Evolutionary conservation across 805 yeast genomes (phyloP), one percentile per base, ranked within the genome.

Genomic region (Teunomyces gatunensis): DNA sequence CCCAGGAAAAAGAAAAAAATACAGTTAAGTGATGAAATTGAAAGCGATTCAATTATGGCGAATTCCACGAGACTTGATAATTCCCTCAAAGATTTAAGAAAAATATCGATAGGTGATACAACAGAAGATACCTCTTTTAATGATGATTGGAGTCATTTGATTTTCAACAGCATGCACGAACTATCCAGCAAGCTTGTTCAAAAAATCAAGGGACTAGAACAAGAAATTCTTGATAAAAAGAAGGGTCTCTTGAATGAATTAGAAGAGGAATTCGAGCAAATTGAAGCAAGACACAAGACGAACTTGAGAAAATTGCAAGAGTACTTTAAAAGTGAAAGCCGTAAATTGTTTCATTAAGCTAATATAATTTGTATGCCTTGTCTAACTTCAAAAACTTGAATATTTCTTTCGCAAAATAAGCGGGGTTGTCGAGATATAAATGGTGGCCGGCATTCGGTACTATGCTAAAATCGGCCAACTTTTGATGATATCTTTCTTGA

Each of bases 391-490:
- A 53, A 48, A 75, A 78, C 34, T 61, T 58, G 47, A 64, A 64
- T 1, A 69, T 45, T 33, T 47, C 60, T 32, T 54, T 54, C 48
- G 64, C 56, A 67, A 75, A 64, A 42, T 61, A 64, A 6, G 54
- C 51, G 5, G 78, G 72, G 49, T 79, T 79, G 58, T 79, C 84
- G 45, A 78, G 60, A 57, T 79, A 79, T 23, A 79, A 59, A 60
- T 79, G 84, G 54, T 79, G 84, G 4, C 84, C 84, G 6, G 83
- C 78, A 33, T 68, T 60, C 6, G 67, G 59, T 23, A 77, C 52
- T 1, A 71, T 55, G 13, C 56, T 63, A 47, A 64, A 77, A 10
- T 51, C 29, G 1, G 79, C 72, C 28, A 63, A 50, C 6, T 57
- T 48, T 30, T 46, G 54, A 28, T 49, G 64, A 63, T 42, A 73